Evolutionary conservation across 208 protist genomes (phyloP), one percentile per base, ranked within the genome.

Genomic region (Trypanosoma boissoni): DNA sequence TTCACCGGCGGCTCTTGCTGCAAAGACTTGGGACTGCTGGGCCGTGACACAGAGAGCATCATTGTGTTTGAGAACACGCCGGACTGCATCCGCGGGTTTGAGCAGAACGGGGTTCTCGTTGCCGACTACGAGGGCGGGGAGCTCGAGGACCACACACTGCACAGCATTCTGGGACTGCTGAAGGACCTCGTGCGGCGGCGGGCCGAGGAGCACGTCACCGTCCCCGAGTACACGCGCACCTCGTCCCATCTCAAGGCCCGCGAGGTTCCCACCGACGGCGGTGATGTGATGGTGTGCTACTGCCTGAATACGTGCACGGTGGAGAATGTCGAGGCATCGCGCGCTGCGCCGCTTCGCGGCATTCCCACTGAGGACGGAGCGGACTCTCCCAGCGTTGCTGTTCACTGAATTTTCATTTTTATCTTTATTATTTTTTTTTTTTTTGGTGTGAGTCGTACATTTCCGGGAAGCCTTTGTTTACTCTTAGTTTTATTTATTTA

Each of bases 61-160:
- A 79, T 96, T 70, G 83, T 96, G 41, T 77, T 96, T 29, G 91
- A 96, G 53, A 96, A 96, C 71, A 96, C 91, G 3, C 88, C 88
- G 6, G 88, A 96, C 64, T 95, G 85, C 68, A 77, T 93, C 43
- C 75, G 73, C 42, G 90, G 90, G 43, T 84, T 91, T 68, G 86
- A 96, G 72, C 63, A 76, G 51, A 94, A 96, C 65, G 86, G 80
- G 1, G 58, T 96, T 4, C 82, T 96, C 0, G 87, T 96, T 5
- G 77, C 77, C 23, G 90, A 96, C 74, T 96, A 96, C 76, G 83
- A 88, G 54, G 90, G 90, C 16, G 90, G 86, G n/a, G 90, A 96
- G 70, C 67, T 93, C 29, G 86, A 85, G 23, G 90, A 96, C 68
- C 45, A 72, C 36, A 96, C 90, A 3, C 77, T 96, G 24, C 61